Base-by-base conservation (phyloP, 2,329 filamentous ascomycete species). In the Aspergillus fumigatiaffinis region DNA sequence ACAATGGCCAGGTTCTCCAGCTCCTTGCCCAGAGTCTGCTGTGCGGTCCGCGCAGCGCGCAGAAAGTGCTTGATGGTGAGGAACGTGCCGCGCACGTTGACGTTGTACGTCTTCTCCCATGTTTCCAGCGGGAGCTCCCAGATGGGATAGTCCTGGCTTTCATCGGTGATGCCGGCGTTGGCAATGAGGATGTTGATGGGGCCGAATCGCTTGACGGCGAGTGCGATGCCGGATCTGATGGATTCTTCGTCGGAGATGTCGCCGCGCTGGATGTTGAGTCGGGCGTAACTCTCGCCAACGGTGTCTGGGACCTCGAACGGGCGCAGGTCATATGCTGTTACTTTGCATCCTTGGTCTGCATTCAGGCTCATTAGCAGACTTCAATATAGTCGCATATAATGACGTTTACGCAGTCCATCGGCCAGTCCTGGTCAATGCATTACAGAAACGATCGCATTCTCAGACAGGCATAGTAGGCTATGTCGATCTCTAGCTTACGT, bases 21-120 rank as follows among this genome's bases (percentile, higher is more conserved):
- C 58, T 81, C 77, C 35, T 66, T 65, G 1, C 73, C 71, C 2
- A 66, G 62, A 2, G 57, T 60, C 23, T 76, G 63, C 60, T 83
- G 81, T 2, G 66, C 58, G 3, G 64, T 59, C 14, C 77, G 73
- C 0, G 79, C 76, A 1, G 71, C 68, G 32, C 71, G 76, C 5
- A 84, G 69, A 66, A 84, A 84, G 58, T 83, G 79, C 62, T 84
- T 84, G 66, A 84, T 79, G 0, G 80, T 81, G 3, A 85, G 70
- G 59, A 82, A 84, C 1, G 80, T 82, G 4, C 80, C 81, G 17
- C 79, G 76, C 17, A 79, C 75, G 59, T 84, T 84, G 23, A 75
- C 74, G 23, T 72, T 70, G 61, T 83, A 82, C 1, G 77, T 77
- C 54, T 77, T 75, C 52, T 84, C 80, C 82, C 81, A 84, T 0